A percentile compares a stretch with the other conserved stretches of the same genome.
These are phyloP conservation scores for Evernia prunastri DNA, from an alignment of 495 filamentous ascomycete genomes.

Conservation along the genomic window DNA sequence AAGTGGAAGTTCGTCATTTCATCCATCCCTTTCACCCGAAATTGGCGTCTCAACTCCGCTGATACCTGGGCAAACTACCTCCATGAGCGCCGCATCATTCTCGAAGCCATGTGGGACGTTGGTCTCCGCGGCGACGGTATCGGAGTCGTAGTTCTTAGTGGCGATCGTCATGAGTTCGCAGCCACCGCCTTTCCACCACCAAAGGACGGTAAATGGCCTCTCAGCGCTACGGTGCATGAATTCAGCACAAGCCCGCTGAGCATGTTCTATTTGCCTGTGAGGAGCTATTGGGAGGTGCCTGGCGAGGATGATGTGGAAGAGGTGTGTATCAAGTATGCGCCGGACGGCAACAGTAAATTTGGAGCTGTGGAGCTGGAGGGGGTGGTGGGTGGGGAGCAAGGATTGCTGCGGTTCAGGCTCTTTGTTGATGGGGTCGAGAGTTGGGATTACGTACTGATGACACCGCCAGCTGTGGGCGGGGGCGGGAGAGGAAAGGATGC, in stretches of 20 bases:
- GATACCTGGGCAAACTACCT: constrained; percentile 95
- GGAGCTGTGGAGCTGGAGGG: constrained; percentile 77
- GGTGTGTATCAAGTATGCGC: constrained; percentile 74
- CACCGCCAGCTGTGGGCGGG: constrained; percentile 38
- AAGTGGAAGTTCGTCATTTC: constrained; percentile 90
- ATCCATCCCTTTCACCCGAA: constrained; percentile 91
- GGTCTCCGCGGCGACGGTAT: constrained; percentile 53
- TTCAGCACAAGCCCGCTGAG: constrained; percentile 83
- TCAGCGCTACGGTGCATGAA: constrained; percentile 64
- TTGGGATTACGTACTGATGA: constrained; percentile 57
- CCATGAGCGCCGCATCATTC: constrained; percentile 64
- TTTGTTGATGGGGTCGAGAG: constrained; percentile 64
- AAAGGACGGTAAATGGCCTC: constrained; percentile 44
- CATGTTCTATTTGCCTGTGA: constrained; percentile 87
- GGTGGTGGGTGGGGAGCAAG: constrained; percentile 40
- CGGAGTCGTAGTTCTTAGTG: constrained; percentile 78
- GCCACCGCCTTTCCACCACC: constrained; percentile 83
- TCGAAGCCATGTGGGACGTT: constrained; percentile 87
- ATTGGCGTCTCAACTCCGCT: constrained; percentile 74
- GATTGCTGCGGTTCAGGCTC: constrained; percentile 58
- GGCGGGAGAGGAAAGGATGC: constrained; percentile 33
- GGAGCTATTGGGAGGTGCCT: constrained; percentile 52
- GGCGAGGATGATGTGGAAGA: constrained; percentile 70
- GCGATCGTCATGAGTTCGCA: constrained; percentile 92
- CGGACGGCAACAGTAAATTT: constrained; percentile 85